Evolutionary conservation across 805 yeast species (phyloP), one percentile per base, ranked within the genome.

Genomic region (Kluyveromyces wickerhamii): DNA sequence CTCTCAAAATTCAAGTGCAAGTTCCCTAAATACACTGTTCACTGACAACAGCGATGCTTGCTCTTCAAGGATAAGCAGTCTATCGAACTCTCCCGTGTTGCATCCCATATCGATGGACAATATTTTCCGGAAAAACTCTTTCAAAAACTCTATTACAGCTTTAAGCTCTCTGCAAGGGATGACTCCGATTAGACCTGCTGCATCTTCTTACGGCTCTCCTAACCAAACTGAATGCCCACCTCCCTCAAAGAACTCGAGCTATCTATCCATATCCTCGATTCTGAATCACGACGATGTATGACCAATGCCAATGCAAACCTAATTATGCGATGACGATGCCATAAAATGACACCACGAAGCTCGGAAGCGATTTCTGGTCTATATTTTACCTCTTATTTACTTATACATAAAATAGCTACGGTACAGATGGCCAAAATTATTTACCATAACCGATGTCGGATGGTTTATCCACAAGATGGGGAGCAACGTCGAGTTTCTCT

Each of bases 131-230:
- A 34, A 41, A 29, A 24, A n/a, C 13, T 32, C 40, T 24, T 41
- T 42, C 29, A 45, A 38, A 37, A 39, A 40, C 24, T 39, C 36
- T 27, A 35, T 37, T 31, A 45, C 45, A 21, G 47, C 47, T 2
- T 29, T 48, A 28, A 31, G 43, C 29, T 32, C 50, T 17, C 37
- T 50, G 27, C 45, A 45, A 29, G 46, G 41, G 25, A 42, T 47
- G 41, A 51, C 43, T 4, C 38, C 48, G 21, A 18, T 38, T 21
- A 39, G 17, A 12, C 12, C n/a, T 13, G 39, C 37, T 3, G 22
- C 10, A 3, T 16, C 28, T 7, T 23, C 24, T 14, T 19, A 12
- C 4, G 34, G 24, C 21, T n/a, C 24, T n/a, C 28, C 19, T 24
- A 9, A 10, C 16, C 12, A 7, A 9, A 13, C 13, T 13, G 12